phyloP scores from a whole-genome alignment of 2,329 filamentous ascomycete species.

The Epichloe coenophiala region DNA sequence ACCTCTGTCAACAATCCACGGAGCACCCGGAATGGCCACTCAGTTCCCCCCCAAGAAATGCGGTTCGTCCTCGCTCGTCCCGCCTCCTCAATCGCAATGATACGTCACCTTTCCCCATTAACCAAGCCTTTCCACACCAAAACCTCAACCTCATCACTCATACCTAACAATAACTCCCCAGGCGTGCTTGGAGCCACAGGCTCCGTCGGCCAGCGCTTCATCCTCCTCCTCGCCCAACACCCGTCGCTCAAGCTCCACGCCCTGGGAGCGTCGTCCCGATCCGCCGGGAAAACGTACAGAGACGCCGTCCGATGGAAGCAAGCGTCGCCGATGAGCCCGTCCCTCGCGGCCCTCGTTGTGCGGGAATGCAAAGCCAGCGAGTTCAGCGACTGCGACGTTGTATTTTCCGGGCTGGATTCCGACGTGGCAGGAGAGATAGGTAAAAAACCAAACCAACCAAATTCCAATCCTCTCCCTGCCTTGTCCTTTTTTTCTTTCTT shows the following conservation, averaged over 20 bases:
- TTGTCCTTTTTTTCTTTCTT: background rate
- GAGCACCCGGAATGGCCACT: conserved; percentile 15
- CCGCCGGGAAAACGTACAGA: conserved; percentile 85
- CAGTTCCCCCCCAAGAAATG: conserved; percentile 45
- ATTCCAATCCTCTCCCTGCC: no score
- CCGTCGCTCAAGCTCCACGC: conserved; percentile 78
- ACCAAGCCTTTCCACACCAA: background rate
- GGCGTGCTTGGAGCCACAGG: conserved; percentile 83
- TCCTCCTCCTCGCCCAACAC: conserved; percentile 79
- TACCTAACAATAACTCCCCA: conserved; percentile 13
- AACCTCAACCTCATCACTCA: background rate
- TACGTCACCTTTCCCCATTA: conserved; percentile 4
- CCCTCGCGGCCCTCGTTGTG: conserved; percentile 64
- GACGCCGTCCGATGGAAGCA: conserved; percentile 96
- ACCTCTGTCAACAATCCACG: background rate
- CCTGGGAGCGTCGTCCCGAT: conserved; percentile 77
- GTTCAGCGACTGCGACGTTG: conserved; percentile 80
- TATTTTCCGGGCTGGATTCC: conserved; percentile 86
- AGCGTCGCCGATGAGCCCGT: conserved; percentile 62
- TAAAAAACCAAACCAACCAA: conserved; percentile 21
- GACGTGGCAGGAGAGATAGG: conserved; percentile 87
- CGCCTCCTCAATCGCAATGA: background rate
- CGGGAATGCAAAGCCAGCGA: conserved; percentile 71
- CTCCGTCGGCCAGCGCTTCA: conserved; percentile 90
- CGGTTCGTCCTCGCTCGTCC: conserved; percentile 27